Evolutionary conservation across 257 asterid genomes (phyloP).

Genomic region (Cynanchum wilfordii): DNA sequence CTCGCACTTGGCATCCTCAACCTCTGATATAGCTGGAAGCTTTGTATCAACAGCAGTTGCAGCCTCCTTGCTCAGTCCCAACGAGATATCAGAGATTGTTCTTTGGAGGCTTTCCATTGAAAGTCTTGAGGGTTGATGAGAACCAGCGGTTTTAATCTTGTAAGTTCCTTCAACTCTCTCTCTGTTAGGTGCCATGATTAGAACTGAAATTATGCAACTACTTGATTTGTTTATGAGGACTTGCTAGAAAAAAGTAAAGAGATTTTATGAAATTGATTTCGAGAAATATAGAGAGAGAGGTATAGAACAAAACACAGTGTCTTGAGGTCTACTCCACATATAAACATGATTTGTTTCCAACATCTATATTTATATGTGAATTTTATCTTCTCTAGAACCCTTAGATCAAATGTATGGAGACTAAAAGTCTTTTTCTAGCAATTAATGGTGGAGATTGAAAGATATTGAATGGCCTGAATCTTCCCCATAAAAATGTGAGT

Average conservation of each 20-base stretch:
- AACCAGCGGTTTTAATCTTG: background rate
- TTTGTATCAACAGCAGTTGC: background rate
- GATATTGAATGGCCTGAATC: slow-evolving; percentile 22
- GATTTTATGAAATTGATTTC: background rate
- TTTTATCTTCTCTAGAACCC: background rate
- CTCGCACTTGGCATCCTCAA: slow-evolving; percentile 87
- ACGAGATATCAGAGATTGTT: slow-evolving; percentile 71
- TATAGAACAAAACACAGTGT: background rate
- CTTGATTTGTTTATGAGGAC: background rate
- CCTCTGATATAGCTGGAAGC: slow-evolving; percentile 56
- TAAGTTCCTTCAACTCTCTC: slow-evolving; percentile 7
- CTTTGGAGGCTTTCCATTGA: slow-evolving; percentile 54
- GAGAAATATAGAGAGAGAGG: background rate
- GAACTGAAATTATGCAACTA: background rate
- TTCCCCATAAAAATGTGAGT: slow-evolving; percentile 18
- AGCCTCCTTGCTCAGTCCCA: slow-evolving; percentile 35
- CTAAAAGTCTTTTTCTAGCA: background rate
- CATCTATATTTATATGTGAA: background rate
- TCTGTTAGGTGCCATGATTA: slow-evolving; percentile 20
- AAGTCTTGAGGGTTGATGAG: slow-evolving; percentile 43
- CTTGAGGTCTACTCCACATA: background rate
- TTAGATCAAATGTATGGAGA: slow-evolving; percentile 15
- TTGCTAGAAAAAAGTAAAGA: background rate
- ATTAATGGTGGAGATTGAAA: slow-evolving; percentile 2
- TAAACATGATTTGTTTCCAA: slow-evolving; percentile 1